Percentiles rank a stretch among this genome's conserved stretches.
These are phyloP conservation scores for Macrophomina phaseolina DNA, from an alignment of 2,329 filamentous ascomycete species.

Conservation along the genomic window DNA sequence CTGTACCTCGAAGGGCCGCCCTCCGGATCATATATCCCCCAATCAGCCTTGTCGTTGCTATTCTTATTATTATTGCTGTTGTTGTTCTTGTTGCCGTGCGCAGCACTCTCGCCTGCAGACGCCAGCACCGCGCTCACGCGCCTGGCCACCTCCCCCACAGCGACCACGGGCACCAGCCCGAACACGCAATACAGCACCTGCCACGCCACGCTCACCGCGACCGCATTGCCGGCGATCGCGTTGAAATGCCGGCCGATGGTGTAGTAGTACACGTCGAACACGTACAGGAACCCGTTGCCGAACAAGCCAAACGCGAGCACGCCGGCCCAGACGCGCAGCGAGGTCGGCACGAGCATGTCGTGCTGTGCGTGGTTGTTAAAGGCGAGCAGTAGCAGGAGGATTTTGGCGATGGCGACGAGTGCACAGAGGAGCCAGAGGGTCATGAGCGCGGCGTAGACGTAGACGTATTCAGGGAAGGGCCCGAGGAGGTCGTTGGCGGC, in stretches of 20 bases:
- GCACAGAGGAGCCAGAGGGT: background rate
- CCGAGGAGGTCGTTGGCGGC: background rate
- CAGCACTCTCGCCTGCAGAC: background rate
- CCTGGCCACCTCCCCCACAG: background rate
- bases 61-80: too few relatives aligned
- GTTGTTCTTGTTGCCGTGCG: background rate
- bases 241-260: background rate
- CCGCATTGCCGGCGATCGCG: background rate
- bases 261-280: background rate
- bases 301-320: background rate
- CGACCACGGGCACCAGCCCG: background rate
- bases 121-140: background rate
- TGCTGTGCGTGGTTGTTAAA: background rate
- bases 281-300: background rate
- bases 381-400: background rate
- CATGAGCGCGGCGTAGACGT: background rate
- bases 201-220: background rate
- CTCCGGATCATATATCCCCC: too few relatives aligned
- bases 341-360: background rate
- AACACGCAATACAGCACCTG: background rate
- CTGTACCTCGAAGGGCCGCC: too few relatives aligned
- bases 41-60: too few relatives aligned
- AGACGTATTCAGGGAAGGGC: background rate
- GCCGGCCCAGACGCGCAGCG: background rate
- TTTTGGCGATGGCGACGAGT: background rate